A percentile compares a stretch with the other conserved stretches of the same genome.
Evolutionary conservation across 2,329 filamentous ascomycete genomes (phyloP).

Genomic region (Bipolaris zeicola): DNA sequence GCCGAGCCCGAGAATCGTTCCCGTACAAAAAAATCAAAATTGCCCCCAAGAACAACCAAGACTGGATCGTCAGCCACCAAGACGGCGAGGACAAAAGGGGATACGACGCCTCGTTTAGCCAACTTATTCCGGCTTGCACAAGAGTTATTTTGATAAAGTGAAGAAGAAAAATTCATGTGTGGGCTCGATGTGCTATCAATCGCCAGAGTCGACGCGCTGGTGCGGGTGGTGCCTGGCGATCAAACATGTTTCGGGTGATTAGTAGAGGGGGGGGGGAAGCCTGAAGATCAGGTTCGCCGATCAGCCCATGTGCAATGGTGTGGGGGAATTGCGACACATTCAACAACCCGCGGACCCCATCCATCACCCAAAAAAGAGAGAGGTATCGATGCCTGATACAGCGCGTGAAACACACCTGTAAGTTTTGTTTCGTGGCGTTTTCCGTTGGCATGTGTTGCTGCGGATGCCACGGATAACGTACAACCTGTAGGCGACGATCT

Average conservation of each 20-base stretch:
- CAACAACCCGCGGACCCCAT: neutral
- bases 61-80: neutral
- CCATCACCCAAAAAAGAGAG: neutral
- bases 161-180: neutral
- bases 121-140: neutral
- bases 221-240: slow-evolving; percentile 16
- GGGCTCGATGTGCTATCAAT: neutral
- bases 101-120: neutral
- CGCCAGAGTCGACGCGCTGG: slow-evolving; percentile 1
- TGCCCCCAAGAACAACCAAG: neutral
- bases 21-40: neutral
- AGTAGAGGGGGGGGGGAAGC: neutral
- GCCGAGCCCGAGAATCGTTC: slow-evolving; percentile 2
- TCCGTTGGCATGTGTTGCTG: too few relatives aligned
- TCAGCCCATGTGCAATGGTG: neutral
- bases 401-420: neutral
- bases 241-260: slow-evolving; percentile 8
- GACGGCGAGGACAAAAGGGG: neutral
- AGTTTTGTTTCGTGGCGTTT: neutral
- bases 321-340: neutral
- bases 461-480: neutral
- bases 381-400: neutral
- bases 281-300: slow-evolving; percentile 15
- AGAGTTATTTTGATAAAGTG: neutral
- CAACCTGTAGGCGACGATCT: too few relatives aligned